Conservation (phyloP, 2,329 filamentous ascomycete species). For the Pseudogymnoascus destructans region DNA sequence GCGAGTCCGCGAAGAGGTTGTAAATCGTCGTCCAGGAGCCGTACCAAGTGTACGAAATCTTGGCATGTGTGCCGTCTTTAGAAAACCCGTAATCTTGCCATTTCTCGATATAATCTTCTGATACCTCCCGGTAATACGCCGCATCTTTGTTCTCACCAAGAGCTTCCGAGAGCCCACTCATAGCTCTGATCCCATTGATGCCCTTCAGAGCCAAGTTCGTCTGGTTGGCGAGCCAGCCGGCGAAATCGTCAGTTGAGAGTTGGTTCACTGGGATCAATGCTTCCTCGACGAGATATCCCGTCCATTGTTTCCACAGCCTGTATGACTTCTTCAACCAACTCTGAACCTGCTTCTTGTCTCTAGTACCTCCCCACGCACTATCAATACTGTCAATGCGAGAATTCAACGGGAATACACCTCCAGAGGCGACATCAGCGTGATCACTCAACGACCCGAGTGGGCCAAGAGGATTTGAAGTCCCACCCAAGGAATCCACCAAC, state of each 20-base stretch:
- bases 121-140: slow-evolving; percentile 44
- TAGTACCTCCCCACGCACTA: slow-evolving; percentile 43
- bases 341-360: slow-evolving; percentile 42
- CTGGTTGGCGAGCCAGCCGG: slow-evolving; percentile 54
- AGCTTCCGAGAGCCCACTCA: slow-evolving; percentile 51
- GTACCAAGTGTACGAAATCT: slow-evolving; percentile 60
- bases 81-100: slow-evolving; percentile 55
- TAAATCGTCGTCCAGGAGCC: slow-evolving; percentile 65
- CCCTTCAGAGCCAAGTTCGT: slow-evolving; percentile 65
- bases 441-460: slow-evolving; percentile 1
- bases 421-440: slow-evolving; percentile 16
- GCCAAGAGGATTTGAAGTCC: not conserved
- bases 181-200: slow-evolving; percentile 66
- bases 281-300: slow-evolving; percentile 51
- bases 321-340: slow-evolving; percentile 52
- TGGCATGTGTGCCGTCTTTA: slow-evolving; percentile 51
- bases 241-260: slow-evolving; percentile 58
- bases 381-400: slow-evolving; percentile 45
- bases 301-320: slow-evolving; percentile 56
- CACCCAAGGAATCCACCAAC: slow-evolving; percentile 55
- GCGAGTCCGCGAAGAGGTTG: slow-evolving; percentile 55
- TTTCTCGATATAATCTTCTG: slow-evolving; percentile 49
- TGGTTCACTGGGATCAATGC: slow-evolving; percentile 52
- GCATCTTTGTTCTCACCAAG: slow-evolving; percentile 43
- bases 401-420: slow-evolving; percentile 21